phyloP scores from a whole-genome alignment of 2,329 filamentous ascomycete species.

The Chrysoporthe puriensis region DNA sequence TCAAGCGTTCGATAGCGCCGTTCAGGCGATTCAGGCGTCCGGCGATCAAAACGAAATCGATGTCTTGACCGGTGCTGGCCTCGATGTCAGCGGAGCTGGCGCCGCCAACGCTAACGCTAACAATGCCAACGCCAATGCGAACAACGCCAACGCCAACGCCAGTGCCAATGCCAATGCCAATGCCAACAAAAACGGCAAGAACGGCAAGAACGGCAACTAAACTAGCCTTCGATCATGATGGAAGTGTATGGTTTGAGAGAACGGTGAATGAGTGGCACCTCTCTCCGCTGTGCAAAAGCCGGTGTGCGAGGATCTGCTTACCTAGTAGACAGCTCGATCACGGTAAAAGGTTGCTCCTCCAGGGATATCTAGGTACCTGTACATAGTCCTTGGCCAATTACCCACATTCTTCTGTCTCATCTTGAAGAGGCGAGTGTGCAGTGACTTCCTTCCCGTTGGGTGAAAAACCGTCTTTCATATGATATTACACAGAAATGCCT shows the following conservation, averaged over 20 bases:
- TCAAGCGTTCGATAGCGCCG: constrained; percentile 17
- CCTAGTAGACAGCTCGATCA: neutral
- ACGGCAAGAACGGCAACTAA: neutral
- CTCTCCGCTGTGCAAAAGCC: neutral
- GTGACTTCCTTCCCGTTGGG: neutral
- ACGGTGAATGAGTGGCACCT: neutral
- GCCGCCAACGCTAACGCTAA: no score
- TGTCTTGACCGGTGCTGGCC: constrained; percentile 18
- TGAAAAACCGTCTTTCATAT: neutral
- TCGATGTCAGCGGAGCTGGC: constrained; percentile 11
- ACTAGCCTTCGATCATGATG: neutral
- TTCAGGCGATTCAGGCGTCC: constrained; percentile 15
- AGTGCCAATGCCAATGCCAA: no score
- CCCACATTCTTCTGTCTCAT: neutral
- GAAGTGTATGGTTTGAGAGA: neutral
- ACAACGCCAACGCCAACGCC: no score
- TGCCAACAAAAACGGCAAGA: no score
- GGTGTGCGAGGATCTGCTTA: neutral
- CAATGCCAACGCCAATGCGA: no score
- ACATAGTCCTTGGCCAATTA: neutral
- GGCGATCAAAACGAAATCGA: constrained; percentile 17
- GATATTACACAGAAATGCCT: neutral
- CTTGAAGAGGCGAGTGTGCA: neutral
- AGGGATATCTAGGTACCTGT: neutral
- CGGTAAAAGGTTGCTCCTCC: neutral